phyloP scores from a whole-genome alignment of 352 stramenopile genomes.

The Phytophthora foliorum region DNA sequence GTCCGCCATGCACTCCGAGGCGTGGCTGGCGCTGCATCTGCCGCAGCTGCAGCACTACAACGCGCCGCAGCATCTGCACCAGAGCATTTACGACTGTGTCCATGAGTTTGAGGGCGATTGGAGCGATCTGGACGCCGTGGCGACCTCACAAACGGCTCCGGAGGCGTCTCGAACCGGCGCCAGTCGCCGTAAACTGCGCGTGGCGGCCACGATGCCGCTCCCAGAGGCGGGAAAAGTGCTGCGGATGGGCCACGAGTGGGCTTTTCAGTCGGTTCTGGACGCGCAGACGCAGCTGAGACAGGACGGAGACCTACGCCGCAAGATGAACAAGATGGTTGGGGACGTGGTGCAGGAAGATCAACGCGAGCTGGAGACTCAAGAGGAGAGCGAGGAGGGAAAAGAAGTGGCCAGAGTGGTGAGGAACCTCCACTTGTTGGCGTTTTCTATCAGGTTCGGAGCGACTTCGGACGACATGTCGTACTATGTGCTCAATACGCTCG shows the following conservation, averaged over 20 bases:
- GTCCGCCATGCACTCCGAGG: conserved; percentile 28
- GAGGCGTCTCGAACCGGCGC: neutral
- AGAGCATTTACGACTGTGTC: conserved; percentile 46
- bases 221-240: conserved; percentile 29
- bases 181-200: conserved; percentile 33
- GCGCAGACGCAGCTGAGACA: conserved; percentile 49
- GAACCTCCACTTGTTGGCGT: conserved; percentile 54
- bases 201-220: conserved; percentile 30
- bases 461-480: conserved; percentile 56
- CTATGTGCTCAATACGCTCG: conserved; percentile 59
- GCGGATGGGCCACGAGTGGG: conserved; percentile 44
- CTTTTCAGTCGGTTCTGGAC: conserved; percentile 50
- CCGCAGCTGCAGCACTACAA: conserved; percentile 55
- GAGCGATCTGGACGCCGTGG: conserved; percentile 34
- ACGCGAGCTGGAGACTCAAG: conserved; percentile 11
- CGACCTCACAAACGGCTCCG: conserved; percentile 4
- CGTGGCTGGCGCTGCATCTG: conserved; percentile 50
- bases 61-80: conserved; percentile 43
- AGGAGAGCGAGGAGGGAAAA: conserved; percentile 30
- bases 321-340: conserved; percentile 33
- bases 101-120: conserved; percentile 26
- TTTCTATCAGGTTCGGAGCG: conserved; percentile 57
- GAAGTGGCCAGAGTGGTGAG: conserved; percentile 44
- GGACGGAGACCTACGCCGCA: conserved; percentile 26
- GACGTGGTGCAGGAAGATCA: conserved; percentile 14